Evolutionary conservation across 2,329 filamentous ascomycete genomes (phyloP).

Genomic region (Xylaria sp.): DNA sequence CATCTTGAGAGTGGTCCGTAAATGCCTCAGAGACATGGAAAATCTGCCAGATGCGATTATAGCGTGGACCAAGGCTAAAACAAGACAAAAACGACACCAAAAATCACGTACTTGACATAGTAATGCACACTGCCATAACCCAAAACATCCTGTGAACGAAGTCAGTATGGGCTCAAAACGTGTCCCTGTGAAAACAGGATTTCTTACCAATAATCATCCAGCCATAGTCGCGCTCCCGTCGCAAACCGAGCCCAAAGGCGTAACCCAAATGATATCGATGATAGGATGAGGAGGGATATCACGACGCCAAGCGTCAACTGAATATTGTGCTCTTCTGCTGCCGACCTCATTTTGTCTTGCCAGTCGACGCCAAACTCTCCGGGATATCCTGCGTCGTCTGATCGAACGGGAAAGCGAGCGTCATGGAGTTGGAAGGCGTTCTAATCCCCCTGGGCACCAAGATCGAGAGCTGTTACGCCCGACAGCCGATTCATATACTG

Average conservation of each 20-base stretch:
- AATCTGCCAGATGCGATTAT: no score
- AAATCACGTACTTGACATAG: conserved; percentile 28
- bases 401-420: conserved; percentile 11
- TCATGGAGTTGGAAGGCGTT: conserved; percentile 10
- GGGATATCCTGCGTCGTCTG: conserved; percentile 15
- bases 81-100: background rate
- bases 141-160: conserved; percentile 40
- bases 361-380: conserved; percentile 4
- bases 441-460: conserved; percentile 18
- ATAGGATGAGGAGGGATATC: conserved; percentile 41
- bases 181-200: background rate
- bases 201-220: conserved; percentile 44
- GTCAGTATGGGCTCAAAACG: conserved; percentile 12
- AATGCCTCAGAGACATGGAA: background rate
- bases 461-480: conserved; percentile 14
- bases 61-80: background rate
- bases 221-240: conserved; percentile 44
- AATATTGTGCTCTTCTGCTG: conserved; percentile 39
- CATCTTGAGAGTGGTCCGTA: background rate
- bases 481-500: conserved; percentile 24
- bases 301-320: conserved; percentile 45
- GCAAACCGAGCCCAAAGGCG: conserved; percentile 42
- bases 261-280: conserved; percentile 42
- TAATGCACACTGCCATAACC: conserved; percentile 44
- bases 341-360: conserved; percentile 33